A percentile compares a stretch with the other conserved stretches of the same genome.
These are phyloP conservation scores for Oldenlandia corymbosa DNA, from an alignment of 257 asterid genomes.

Conservation along the genomic window DNA sequence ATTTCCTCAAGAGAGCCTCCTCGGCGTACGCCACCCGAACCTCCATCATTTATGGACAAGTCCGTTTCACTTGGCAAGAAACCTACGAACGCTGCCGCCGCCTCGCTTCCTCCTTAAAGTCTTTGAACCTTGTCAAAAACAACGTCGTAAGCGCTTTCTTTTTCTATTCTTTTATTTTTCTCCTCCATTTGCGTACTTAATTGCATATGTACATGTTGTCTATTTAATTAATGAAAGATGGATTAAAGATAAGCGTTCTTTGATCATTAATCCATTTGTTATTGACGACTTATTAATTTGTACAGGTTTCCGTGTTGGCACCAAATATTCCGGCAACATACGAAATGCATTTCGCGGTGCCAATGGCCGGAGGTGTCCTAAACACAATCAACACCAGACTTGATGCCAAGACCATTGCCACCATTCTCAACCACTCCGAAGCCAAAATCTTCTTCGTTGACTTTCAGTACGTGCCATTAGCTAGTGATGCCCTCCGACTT, in stretches of 20 bases:
- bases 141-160: constrained; percentile 55
- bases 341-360: constrained; percentile 92
- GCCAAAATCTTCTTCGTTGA: constrained; percentile 65
- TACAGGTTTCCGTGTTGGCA: constrained; percentile 77
- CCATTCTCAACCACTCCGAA: constrained; percentile 63
- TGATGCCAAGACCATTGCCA: constrained; percentile 52
- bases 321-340: constrained; percentile 81
- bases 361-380: constrained; percentile 92
- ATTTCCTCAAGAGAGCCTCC: constrained; percentile 64
- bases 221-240: no score
- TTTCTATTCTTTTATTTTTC: constrained; percentile 23
- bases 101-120: constrained; percentile 61
- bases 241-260: no score
- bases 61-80: constrained; percentile 62
- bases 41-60: constrained; percentile 45
- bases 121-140: constrained; percentile 46
- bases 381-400: constrained; percentile 77
- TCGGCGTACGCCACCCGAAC: constrained; percentile 40
- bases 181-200: constrained; percentile 38
- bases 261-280: no score
- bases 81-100: constrained; percentile 68
- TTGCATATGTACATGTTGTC: no score
- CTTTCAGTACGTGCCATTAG: constrained; percentile 41
- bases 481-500: constrained; percentile 43
- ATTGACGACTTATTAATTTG: no score